Conservation (phyloP, 306 rosid genomes). For the Castanopsis chinensis region DNA sequence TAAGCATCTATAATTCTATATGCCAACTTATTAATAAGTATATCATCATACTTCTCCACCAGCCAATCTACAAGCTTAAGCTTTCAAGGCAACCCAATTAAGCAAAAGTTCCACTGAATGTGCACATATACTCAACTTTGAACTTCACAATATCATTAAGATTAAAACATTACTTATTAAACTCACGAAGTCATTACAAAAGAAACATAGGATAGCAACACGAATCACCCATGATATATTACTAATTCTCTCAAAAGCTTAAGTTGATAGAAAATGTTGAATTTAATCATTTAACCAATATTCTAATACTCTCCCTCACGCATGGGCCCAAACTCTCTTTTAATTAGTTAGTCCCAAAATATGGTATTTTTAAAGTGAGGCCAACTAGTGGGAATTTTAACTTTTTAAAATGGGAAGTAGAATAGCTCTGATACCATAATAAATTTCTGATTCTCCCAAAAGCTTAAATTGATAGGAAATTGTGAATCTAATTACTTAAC, state of each 20-base stretch:
- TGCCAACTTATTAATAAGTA: not conserved
- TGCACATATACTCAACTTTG: not conserved
- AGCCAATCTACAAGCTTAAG: not conserved
- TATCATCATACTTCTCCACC: not conserved
- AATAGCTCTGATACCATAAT: too few relatives aligned
- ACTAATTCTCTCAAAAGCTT: not conserved
- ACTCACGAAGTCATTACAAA: not conserved
- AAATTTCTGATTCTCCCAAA: too few relatives aligned
- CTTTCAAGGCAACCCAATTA: not conserved
- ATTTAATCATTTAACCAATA: too few relatives aligned
- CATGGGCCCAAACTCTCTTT: too few relatives aligned
- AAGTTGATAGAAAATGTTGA: too few relatives aligned
- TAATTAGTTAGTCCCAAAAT: too few relatives aligned
- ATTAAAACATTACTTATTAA: not conserved
- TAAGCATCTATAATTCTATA: not conserved
- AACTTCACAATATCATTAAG: not conserved
- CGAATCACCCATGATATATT: not conserved
- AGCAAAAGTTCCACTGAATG: not conserved
- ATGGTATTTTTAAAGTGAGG: too few relatives aligned
- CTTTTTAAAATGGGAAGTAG: too few relatives aligned
- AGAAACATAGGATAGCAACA: not conserved
- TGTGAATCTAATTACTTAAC: too few relatives aligned
- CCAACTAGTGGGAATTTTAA: too few relatives aligned
- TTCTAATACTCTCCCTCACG: too few relatives aligned
- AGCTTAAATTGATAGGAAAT: too few relatives aligned